Evolutionary conservation across 2,329 filamentous ascomycete genomes (phyloP).

Genomic region (Hypomyces perniciosus): DNA sequence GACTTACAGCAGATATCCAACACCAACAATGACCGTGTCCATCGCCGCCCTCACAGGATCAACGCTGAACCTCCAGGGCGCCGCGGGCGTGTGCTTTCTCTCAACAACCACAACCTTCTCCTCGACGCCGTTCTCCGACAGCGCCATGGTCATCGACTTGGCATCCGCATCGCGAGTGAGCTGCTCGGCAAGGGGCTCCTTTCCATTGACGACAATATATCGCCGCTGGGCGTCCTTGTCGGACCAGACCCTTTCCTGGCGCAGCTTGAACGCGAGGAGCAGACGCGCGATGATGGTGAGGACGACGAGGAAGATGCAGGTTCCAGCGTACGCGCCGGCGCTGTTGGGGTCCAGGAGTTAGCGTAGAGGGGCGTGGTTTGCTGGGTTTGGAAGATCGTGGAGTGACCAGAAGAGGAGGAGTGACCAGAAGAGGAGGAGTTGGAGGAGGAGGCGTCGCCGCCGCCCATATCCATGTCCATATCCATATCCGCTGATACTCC

Average conservation of each 20-base stretch:
- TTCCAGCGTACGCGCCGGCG: slow-evolving; percentile 72
- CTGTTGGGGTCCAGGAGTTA: slow-evolving; percentile 62
- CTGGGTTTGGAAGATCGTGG: slow-evolving; percentile 53
- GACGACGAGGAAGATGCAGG: slow-evolving; percentile 83
- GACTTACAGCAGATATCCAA: slow-evolving; percentile 81
- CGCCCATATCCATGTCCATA: slow-evolving; percentile 18
- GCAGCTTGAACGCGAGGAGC: slow-evolving; percentile 66
- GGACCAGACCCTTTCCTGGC: slow-evolving; percentile 58
- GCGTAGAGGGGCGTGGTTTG: slow-evolving; percentile 51
- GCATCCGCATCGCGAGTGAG: slow-evolving; percentile 54
- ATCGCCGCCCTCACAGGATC: slow-evolving; percentile 68
- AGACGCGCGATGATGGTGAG: slow-evolving; percentile 65
- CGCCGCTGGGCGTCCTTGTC: slow-evolving; percentile 66
- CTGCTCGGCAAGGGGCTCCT: slow-evolving; percentile 52
- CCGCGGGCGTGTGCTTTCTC: slow-evolving; percentile 43
- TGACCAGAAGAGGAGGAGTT: slow-evolving; percentile 4
- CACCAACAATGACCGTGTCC: slow-evolving; percentile 65
- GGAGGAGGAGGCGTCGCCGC: slow-evolving; percentile 12
- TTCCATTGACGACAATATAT: slow-evolving; percentile 68
- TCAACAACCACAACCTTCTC: slow-evolving; percentile 72
- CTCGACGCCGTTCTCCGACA: slow-evolving; percentile 73
- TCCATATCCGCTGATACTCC: slow-evolving; percentile 16
- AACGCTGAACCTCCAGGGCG: slow-evolving; percentile 76
- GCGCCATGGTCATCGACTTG: slow-evolving; percentile 58
- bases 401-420: slow-evolving; percentile 12